A percentile compares a stretch with the other conserved stretches of the same genome.
These are phyloP conservation scores for Pontederia crassipes DNA, from an alignment of 176 grass and related monocot species.

Conservation along the genomic window DNA sequence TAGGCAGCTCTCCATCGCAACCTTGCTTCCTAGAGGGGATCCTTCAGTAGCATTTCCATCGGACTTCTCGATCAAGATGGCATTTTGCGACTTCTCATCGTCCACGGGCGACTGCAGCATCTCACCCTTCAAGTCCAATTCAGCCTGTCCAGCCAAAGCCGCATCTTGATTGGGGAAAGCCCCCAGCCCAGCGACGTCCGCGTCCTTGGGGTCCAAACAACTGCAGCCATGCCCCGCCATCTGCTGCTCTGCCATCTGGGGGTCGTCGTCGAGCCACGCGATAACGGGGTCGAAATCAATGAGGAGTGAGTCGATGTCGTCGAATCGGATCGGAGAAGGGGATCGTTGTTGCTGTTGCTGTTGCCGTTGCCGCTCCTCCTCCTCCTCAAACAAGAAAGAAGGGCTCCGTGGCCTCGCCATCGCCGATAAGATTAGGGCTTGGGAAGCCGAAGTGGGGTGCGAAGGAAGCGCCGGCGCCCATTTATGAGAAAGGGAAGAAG, in stretches of 20 bases:
- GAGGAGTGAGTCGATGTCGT: neutral
- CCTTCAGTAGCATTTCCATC: neutral
- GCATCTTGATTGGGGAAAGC: neutral
- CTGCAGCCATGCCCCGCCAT: neutral
- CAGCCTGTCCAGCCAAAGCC: neutral
- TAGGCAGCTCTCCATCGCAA: neutral
- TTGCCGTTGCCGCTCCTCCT: no score
- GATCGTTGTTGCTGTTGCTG: neutral
- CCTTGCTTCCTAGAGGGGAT: neutral
- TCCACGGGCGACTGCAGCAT: constrained; percentile 8
- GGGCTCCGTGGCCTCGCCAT: neutral
- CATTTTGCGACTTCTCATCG: constrained; percentile 26
- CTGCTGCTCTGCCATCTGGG: constrained; percentile 28
- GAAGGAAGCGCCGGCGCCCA: neutral
- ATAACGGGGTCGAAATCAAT: constrained; percentile 52
- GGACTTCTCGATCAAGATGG: constrained; percentile 15
- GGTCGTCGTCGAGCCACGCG: constrained; percentile 77
- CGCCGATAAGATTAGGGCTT: neutral
- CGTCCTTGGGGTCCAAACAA: neutral
- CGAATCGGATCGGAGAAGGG: neutral
- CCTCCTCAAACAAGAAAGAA: neutral
- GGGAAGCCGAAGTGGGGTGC: neutral
- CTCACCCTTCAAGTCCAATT: constrained; percentile 14
- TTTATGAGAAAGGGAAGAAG: neutral
- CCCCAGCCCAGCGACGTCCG: neutral